A percentile compares a stretch with the other conserved stretches of the same genome.
These are phyloP conservation scores for Striga hermonthica DNA, from an alignment of 305 asterid genomes.

Conservation along the genomic window DNA sequence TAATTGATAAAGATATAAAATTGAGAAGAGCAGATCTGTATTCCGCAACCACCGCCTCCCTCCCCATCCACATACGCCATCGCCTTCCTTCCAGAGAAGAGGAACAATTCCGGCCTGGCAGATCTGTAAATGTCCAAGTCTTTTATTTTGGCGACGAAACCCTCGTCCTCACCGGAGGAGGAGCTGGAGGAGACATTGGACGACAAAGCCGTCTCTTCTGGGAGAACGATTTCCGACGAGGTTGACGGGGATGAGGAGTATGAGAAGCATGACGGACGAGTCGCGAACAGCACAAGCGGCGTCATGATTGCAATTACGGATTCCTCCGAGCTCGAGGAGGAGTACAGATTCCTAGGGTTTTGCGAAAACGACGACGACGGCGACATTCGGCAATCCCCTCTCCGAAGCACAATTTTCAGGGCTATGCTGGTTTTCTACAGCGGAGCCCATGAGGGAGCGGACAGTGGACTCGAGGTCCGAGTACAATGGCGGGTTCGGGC, in stretches of 20 bases:
- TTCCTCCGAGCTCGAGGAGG: slow-evolving; percentile 65
- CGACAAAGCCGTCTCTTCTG: slow-evolving; percentile 35
- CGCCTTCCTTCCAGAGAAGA: too few relatives aligned
- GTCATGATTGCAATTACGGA: slow-evolving; percentile 67
- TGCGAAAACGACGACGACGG: slow-evolving; percentile 38
- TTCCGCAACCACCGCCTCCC: too few relatives aligned
- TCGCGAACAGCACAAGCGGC: slow-evolving; percentile 57
- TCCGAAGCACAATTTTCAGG: slow-evolving; percentile 41
- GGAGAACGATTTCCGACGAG: slow-evolving; percentile 45
- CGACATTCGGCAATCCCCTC: slow-evolving; percentile 46
- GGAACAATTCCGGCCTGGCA: too few relatives aligned
- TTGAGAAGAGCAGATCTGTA: too few relatives aligned
- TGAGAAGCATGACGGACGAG: slow-evolving; percentile 67
- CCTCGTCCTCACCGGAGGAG: slow-evolving; percentile 44
- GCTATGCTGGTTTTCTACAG: slow-evolving; percentile 23
- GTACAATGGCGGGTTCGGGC: slow-evolving; percentile 47
- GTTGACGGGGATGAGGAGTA: slow-evolving; percentile 60
- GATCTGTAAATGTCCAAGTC: slow-evolving; percentile 52
- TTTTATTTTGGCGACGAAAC: slow-evolving; percentile 35
- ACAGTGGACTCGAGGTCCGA: slow-evolving; percentile 43
- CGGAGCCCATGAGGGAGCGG: slow-evolving; percentile 33
- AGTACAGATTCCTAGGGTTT: slow-evolving; percentile 38
- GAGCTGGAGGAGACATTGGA: slow-evolving; percentile 18
- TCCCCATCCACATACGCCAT: too few relatives aligned
- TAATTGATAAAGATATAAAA: too few relatives aligned